phyloP scores from a whole-genome alignment of 1,284 basidiomycete species.

The Tilletia horrida region DNA sequence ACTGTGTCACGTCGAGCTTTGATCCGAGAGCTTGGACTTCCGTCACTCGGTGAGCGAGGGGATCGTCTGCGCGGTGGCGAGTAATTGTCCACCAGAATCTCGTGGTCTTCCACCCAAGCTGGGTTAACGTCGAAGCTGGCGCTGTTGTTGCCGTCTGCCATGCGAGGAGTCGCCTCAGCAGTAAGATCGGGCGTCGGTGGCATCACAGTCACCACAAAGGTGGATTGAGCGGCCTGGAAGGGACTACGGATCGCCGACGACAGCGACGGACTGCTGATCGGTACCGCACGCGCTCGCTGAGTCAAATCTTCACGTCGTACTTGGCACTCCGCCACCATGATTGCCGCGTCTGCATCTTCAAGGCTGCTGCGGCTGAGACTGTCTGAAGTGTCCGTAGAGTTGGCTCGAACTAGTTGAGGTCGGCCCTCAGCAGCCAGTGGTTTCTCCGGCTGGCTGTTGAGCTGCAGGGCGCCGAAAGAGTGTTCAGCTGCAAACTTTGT shows the following conservation, averaged over 20 bases:
- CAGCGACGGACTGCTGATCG: constrained; percentile 35
- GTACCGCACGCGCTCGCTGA: constrained; percentile 25
- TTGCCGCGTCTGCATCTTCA: background rate
- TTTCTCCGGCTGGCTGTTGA: background rate
- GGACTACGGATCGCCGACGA: constrained; percentile 28
- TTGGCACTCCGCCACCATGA: background rate
- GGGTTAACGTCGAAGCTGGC: constrained; percentile 16
- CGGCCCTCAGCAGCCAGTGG: background rate
- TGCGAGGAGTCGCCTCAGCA: constrained; percentile 10
- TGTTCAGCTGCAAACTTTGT: constrained; percentile 2
- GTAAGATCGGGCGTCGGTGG: constrained; percentile 45
- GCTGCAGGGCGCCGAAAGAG: background rate
- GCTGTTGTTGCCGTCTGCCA: constrained; percentile 21
- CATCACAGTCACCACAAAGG: constrained; percentile 45
- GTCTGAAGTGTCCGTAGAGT: background rate
- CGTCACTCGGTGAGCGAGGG: background rate
- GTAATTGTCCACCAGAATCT: background rate
- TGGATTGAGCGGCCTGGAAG: constrained; percentile 25
- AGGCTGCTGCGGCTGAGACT: constrained; percentile 11
- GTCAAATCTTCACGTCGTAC: constrained; percentile 20
- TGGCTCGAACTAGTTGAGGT: background rate
- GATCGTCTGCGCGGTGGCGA: constrained; percentile 13
- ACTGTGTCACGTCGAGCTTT: constrained; percentile 18
- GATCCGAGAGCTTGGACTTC: constrained; percentile 5
- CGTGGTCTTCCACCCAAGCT: constrained; percentile 19